Percentiles rank a stretch among this genome's conserved stretches.
These are phyloP conservation scores for Diphasiastrum complanatum DNA, from an alignment of 83 land plant species.

Conservation along the genomic window DNA sequence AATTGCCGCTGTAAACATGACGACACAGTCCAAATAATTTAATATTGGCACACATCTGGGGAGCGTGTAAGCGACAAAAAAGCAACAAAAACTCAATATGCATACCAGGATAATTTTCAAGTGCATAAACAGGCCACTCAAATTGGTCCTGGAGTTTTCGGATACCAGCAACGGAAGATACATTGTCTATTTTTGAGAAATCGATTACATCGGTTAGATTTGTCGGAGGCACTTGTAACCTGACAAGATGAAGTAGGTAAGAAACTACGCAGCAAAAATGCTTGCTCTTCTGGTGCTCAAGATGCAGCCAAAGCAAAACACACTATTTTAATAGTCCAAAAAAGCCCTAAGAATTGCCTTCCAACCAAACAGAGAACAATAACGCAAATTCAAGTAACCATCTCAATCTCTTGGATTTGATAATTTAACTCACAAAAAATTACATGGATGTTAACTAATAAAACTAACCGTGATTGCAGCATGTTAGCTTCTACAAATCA, in stretches of 20 bases:
- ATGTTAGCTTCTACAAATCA: no score
- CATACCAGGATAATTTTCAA: constrained; percentile 50
- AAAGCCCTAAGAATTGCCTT: no score
- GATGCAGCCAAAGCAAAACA: no score
- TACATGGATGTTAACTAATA: no score
- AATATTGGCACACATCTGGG: not conserved
- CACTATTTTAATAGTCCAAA: no score
- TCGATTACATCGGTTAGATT: constrained; percentile 59
- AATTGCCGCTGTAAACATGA: not conserved
- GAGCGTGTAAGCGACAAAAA: not conserved
- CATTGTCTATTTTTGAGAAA: constrained; percentile 41
- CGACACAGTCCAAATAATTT: not conserved
- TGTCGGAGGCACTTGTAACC: constrained; percentile 20
- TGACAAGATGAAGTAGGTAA: not conserved
- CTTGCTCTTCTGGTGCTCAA: no score
- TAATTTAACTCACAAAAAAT: no score
- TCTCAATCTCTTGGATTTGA: no score
- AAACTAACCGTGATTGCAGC: no score
- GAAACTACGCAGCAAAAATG: no score
- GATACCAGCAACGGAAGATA: constrained; percentile 32
- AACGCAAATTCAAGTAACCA: no score
- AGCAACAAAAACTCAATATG: not conserved
- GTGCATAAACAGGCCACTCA: constrained; percentile 47
- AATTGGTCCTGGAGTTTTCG: constrained; percentile 17
- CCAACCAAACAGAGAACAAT: no score